Percentiles rank a stretch among this genome's conserved stretches.
These are phyloP conservation scores for Solanum aculeatissimum DNA, from an alignment of 305 asterid species.

Conservation along the genomic window DNA sequence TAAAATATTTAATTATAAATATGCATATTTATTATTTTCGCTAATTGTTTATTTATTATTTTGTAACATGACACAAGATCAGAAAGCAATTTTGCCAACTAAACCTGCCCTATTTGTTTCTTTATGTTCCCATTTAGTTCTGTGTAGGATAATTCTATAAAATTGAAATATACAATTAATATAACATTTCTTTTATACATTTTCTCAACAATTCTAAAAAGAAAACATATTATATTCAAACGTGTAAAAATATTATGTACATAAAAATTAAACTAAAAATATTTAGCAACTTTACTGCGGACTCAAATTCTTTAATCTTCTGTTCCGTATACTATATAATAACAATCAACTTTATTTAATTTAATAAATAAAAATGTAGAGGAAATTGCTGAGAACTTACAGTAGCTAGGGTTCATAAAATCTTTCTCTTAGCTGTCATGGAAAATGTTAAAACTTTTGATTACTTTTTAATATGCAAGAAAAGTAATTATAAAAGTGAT, in stretches of 20 bases:
- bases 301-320: background rate
- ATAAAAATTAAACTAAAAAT: background rate
- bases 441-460: background rate
- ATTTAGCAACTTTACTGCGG: background rate
- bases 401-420: background rate
- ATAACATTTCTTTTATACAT: background rate
- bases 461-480: background rate
- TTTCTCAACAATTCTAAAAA: background rate
- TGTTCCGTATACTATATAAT: background rate
- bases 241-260: background rate
- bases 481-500: background rate
- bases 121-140: background rate
- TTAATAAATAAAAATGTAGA: background rate
- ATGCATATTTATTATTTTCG: too few relatives aligned
- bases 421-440: background rate
- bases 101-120: background rate
- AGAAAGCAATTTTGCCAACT: background rate
- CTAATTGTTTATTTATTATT: too few relatives aligned
- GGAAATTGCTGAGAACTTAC: background rate
- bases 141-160: background rate
- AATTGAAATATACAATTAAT: background rate
- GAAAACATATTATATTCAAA: background rate
- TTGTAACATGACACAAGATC: background rate
- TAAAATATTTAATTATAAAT: too few relatives aligned
- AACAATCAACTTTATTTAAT: background rate